These are phyloP conservation scores for Chrysoporthe cubensis DNA, from an alignment of 2,329 filamentous ascomycete genomes.

Conservation along the genomic window DNA sequence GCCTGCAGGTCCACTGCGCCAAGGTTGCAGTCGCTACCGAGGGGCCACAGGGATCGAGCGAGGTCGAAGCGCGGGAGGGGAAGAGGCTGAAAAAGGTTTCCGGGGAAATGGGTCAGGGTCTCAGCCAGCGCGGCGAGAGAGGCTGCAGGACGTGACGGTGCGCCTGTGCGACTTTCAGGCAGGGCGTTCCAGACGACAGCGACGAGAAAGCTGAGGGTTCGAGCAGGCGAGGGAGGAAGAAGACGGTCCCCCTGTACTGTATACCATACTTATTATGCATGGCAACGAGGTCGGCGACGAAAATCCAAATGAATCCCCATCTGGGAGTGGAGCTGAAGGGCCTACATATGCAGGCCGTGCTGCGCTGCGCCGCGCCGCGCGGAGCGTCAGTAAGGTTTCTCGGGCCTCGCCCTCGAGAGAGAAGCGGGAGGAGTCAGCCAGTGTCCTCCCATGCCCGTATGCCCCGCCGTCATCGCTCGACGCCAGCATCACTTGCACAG, in stretches of 20 bases:
- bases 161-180: too few species aligned
- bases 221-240: background rate
- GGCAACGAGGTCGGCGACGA: constrained; percentile 6
- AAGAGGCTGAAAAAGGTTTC: background rate
- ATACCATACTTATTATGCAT: background rate
- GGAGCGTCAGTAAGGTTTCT: background rate
- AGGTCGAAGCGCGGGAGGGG: background rate
- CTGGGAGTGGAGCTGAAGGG: constrained; percentile 1
- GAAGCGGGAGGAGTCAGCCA: background rate
- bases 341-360: constrained; percentile 7
- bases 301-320: constrained; percentile 14
- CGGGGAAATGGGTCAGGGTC: background rate
- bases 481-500: background rate
- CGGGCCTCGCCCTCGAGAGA: constrained; percentile 4
- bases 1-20: constrained; percentile 10
- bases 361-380: background rate
- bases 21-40: background rate
- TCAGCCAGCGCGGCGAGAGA: too few species aligned
- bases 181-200: background rate
- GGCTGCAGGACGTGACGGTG: too few species aligned
- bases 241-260: background rate
- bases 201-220: background rate
- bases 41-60: background rate
- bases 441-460: background rate
- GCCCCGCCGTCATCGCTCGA: constrained; percentile 7